These are phyloP conservation scores for Starmerella ratchasimensis DNA, from an alignment of 805 yeast species.

Conservation along the genomic window DNA sequence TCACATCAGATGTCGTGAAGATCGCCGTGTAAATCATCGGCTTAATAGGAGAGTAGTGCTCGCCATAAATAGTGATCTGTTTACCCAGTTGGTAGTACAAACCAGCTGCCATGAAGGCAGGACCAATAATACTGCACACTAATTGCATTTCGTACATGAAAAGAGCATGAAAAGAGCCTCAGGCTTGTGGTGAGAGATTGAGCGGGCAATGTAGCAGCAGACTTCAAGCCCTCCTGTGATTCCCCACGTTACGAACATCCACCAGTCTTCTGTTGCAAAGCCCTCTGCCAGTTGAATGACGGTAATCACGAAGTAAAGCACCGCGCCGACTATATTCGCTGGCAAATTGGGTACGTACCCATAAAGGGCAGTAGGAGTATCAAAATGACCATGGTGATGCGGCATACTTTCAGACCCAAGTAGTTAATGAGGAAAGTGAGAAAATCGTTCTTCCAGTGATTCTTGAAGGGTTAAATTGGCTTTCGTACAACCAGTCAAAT, in stretches of 20 bases:
- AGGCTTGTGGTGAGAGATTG: slow-evolving; percentile 31
- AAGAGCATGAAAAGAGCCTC: slow-evolving; percentile 27
- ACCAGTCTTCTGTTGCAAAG: slow-evolving; percentile 40
- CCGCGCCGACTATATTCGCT: slow-evolving; percentile 46
- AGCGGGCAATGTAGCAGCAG: slow-evolving; percentile 54
- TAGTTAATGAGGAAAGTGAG: too few relatives aligned
- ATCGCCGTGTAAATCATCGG: slow-evolving; percentile 52
- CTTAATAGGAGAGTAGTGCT: slow-evolving; percentile 34
- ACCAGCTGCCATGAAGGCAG: slow-evolving; percentile 77
- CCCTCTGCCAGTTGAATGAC: slow-evolving; percentile 33
- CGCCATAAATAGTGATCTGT: slow-evolving; percentile 47
- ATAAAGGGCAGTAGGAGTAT: too few relatives aligned
- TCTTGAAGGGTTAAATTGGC: too few relatives aligned
- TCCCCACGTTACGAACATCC: slow-evolving; percentile 48
- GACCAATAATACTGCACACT: slow-evolving; percentile 59
- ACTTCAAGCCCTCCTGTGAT: slow-evolving; percentile 48
- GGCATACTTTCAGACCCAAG: too few relatives aligned
- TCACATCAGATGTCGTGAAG: slow-evolving; percentile 52
- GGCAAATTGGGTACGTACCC: slow-evolving; percentile 35
- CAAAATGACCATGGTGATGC: too few relatives aligned
- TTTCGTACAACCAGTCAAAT: too few relatives aligned
- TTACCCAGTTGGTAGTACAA: slow-evolving; percentile 61
- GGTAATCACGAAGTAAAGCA: slow-evolving; percentile 39
- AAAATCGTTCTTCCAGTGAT: too few relatives aligned
- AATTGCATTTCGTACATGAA: slow-evolving; percentile 57